Percentiles rank a stretch among this genome's conserved stretches.
Evolutionary conservation across 345 rosid genomes (phyloP).

Genomic region (Adansonia digitata): DNA sequence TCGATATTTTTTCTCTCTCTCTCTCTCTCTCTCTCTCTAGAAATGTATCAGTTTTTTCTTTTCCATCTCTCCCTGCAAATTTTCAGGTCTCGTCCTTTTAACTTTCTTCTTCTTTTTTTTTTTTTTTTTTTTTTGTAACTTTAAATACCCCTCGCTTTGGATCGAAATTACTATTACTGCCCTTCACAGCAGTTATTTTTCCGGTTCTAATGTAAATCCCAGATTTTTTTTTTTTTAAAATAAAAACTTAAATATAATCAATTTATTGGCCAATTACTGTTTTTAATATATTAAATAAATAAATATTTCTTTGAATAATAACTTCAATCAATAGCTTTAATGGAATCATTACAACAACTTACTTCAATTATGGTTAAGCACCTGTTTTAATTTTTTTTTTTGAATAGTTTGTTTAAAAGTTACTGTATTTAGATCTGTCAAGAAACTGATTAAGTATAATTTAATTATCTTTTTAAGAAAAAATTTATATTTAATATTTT

Average conservation of each 20-base stretch:
- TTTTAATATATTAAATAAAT: no score
- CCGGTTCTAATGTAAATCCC: background rate
- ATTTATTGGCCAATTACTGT: no score
- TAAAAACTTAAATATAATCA: no score
- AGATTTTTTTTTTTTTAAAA: no score
- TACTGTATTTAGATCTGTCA: no score
- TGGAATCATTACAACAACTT: background rate
- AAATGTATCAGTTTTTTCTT: background rate
- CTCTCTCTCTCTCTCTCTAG: slow-evolving; percentile 18
- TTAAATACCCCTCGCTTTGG: background rate
- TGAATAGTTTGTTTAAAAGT: no score
- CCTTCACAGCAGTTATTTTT: slow-evolving; percentile 9
- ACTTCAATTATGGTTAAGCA: background rate
- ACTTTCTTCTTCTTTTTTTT: background rate
- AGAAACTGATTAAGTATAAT: no score
- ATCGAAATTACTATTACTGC: slow-evolving; percentile 21
- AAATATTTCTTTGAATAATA: background rate
- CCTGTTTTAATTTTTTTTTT: background rate
- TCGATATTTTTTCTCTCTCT: background rate
- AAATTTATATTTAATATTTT: no score
- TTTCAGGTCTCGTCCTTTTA: slow-evolving; percentile 25
- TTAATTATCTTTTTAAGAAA: no score
- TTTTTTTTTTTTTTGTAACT: background rate
- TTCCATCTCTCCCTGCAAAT: slow-evolving; percentile 7
- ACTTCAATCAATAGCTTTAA: background rate